Base-by-base conservation (phyloP, 2,329 filamentous ascomycete genomes). In the Cladosporium sphaerospermum region DNA sequence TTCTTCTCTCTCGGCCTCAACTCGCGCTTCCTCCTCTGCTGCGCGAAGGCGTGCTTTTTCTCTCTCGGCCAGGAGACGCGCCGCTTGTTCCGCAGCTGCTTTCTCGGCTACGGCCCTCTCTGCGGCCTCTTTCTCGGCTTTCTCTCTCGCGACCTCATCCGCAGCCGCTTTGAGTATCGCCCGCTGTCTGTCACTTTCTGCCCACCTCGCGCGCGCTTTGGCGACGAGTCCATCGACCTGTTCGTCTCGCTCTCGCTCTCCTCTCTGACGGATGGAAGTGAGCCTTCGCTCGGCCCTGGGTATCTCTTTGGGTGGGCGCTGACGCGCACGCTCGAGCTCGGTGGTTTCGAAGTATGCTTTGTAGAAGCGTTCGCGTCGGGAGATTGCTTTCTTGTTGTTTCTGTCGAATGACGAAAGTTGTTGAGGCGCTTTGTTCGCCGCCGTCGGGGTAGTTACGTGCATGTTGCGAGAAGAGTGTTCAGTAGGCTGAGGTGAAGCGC, bases 21-120 rank as follows among this genome's bases (percentile, higher is more conserved):
- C 10, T 41, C 42, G 43, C 10, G 36, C 47, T 32, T 49, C 42
- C 37, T 54, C 54, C 39, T 51, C 54, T 16, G 52, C 52, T 28
- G 45, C 45, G 13, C 33, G 16, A 10, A 31, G 39, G 14, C 42
- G 46, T 4, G 42, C 47, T 44, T 55, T 16, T 43, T 55, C 46
- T 34, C 54, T n/a, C 43, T 49, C 41, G 5, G 16, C 40, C 46
- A 23, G n/a, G 3, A 52, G 28, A 28, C 48, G 51, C 32, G 34
- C 39, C 3, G 49, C 48, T 47, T 40, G 28, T 40, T 50, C 47
- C 11, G 28, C 39, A 13, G 36, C 46, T 6, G 37, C 23, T 13
- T 28, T 14, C 44, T 55, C 50, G 14, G n/a, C 42, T 9, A 28
- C 40, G 9, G 33, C 37, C 18, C 52, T 54, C 28, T 47, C 34